Conservation (phyloP, 2,329 filamentous ascomycete species). For the Aspergillus luchuensis region DNA sequence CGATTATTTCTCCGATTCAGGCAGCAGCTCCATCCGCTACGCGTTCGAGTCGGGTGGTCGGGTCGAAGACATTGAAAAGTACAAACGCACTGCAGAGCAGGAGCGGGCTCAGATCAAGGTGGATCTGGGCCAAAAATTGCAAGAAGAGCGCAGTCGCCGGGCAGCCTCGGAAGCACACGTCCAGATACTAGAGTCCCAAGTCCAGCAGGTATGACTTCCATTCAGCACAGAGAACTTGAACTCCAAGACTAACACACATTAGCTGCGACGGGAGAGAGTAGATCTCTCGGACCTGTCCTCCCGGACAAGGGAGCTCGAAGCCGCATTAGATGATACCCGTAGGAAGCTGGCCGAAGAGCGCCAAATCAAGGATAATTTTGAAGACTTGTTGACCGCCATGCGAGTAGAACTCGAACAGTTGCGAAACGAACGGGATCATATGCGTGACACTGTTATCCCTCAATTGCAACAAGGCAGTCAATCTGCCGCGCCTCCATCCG, state of each 20-base stretch:
- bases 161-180: conserved; percentile 81
- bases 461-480: conserved; percentile 63
- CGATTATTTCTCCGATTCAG: conserved; percentile 97
- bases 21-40: conserved; percentile 79
- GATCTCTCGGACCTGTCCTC: conserved; percentile 50
- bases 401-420: conserved; percentile 79
- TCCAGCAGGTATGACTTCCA: conserved; percentile 59
- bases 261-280: conserved; percentile 56
- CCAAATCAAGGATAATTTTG: conserved; percentile 86
- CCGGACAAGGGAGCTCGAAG: conserved; percentile 76
- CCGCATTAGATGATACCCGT: conserved; percentile 76
- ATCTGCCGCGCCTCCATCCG: background rate
- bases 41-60: conserved; percentile 62
- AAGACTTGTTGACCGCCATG: conserved; percentile 83
- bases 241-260: conserved; percentile 19
- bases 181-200: conserved; percentile 75
- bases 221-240: background rate
- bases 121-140: conserved; percentile 80
- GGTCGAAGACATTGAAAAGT: conserved; percentile 73
- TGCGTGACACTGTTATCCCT: conserved; percentile 84
- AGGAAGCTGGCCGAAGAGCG: conserved; percentile 82
- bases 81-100: conserved; percentile 83
- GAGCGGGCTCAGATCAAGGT: conserved; percentile 84
- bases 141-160: conserved; percentile 78
- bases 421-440: conserved; percentile 78